Percentiles rank a stretch among this genome's conserved stretches.
phyloP scores from a whole-genome alignment of 345 rosid genomes.

The Triadica sebifera region DNA sequence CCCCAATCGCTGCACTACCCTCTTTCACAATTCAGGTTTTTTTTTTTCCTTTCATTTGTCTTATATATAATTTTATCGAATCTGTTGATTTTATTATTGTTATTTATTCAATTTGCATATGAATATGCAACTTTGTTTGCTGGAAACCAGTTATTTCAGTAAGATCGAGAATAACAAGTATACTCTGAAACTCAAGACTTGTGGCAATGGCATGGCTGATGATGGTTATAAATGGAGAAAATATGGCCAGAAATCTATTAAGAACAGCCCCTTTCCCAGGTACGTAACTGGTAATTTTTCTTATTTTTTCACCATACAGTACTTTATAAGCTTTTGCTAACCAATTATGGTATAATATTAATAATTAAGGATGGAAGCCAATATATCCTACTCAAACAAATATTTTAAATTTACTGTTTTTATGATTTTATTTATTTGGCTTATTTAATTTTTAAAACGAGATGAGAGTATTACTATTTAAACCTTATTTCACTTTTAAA shows the following conservation, averaged over 20 bases:
- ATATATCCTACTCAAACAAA: too few relatives aligned
- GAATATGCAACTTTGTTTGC: too few relatives aligned
- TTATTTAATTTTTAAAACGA: too few relatives aligned
- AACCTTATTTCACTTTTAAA: too few relatives aligned
- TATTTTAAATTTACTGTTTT: too few relatives aligned
- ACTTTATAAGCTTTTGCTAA: too few relatives aligned
- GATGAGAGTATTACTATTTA: too few relatives aligned
- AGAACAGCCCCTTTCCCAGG: slow-evolving; percentile 87
- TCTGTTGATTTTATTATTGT: background rate
- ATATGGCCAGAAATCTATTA: slow-evolving; percentile 87
- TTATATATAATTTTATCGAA: background rate
- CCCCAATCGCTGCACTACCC: slow-evolving; percentile 5
- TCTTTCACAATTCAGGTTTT: slow-evolving; percentile 33
- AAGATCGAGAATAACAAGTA: slow-evolving; percentile 61
- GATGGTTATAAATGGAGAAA: slow-evolving; percentile 99
- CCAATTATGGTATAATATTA: too few relatives aligned
- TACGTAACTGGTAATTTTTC: slow-evolving; percentile 9
- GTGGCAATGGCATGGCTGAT: slow-evolving; percentile 52
- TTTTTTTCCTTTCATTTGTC: background rate
- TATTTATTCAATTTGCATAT: too few relatives aligned
- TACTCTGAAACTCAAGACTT: slow-evolving; percentile 61
- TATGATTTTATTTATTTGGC: too few relatives aligned
- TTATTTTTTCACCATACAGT: background rate
- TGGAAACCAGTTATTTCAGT: slow-evolving; percentile 32
- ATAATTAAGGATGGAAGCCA: too few relatives aligned